A percentile compares a stretch with the other conserved stretches of the same genome.
phyloP scores from a whole-genome alignment of 2,329 filamentous ascomycete genomes.

The Cryphonectria carpinicola region DNA sequence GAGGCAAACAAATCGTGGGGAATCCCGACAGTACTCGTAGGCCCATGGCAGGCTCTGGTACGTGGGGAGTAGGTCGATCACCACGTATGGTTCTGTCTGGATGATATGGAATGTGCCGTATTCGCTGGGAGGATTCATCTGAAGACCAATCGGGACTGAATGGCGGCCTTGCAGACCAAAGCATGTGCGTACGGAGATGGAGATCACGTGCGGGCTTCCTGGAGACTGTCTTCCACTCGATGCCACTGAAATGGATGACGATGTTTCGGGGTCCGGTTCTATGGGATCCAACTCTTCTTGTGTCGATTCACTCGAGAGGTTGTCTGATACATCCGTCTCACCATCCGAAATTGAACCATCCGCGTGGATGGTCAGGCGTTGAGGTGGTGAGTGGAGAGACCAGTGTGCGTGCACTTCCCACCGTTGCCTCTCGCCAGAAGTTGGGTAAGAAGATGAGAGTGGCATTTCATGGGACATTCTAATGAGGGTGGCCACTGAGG shows the following conservation, averaged over 20 bases:
- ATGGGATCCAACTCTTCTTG: not conserved
- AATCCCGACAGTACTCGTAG: constrained; percentile 1
- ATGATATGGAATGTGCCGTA: not conserved
- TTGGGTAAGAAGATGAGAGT: not conserved
- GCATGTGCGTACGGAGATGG: not conserved
- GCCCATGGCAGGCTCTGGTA: not conserved
- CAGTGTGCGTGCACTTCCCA: not conserved
- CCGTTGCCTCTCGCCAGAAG: not conserved
- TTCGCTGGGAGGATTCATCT: not conserved
- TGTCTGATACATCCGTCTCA: not conserved
- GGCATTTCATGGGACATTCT: not conserved
- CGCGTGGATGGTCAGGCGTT: not conserved
- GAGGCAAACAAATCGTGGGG: constrained; percentile 2
- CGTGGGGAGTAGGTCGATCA: not conserved
- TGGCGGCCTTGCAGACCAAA: too few relatives aligned
- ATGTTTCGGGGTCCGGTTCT: not conserved
- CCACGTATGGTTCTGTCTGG: not conserved
- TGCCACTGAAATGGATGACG: not conserved
- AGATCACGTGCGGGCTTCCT: not conserved
- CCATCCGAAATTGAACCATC: not conserved
- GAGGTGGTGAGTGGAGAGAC: not conserved
- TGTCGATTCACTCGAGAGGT: not conserved
- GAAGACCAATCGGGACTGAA: not conserved
- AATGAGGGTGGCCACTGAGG: not conserved
- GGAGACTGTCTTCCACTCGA: not conserved